A percentile compares a stretch with the other conserved stretches of the same genome.
Conservation (phyloP, 306 rosid genomes). For the Casuarina cunninghamiana region DNA sequence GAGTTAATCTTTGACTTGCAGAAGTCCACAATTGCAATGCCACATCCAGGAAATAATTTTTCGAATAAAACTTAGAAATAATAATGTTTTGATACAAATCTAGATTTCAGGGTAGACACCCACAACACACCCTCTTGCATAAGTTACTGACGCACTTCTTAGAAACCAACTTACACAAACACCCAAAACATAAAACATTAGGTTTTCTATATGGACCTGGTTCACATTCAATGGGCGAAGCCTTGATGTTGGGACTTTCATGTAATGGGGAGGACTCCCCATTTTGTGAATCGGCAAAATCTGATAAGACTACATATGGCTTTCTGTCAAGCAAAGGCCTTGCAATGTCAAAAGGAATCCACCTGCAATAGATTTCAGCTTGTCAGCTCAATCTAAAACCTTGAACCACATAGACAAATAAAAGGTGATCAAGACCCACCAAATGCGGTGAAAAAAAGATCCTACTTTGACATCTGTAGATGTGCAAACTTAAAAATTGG, state of each 20-base stretch:
- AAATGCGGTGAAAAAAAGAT: background rate
- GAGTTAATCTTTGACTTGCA: too few relatives aligned
- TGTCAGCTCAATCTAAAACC: conserved; percentile 33
- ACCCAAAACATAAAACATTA: too few relatives aligned
- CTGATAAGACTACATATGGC: conserved; percentile 73
- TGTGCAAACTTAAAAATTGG: background rate
- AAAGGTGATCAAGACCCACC: conserved; percentile 21
- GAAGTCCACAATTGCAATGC: too few relatives aligned
- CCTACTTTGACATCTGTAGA: background rate
- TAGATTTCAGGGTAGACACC: too few relatives aligned
- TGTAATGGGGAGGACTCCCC: conserved; percentile 39
- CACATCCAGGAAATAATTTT: too few relatives aligned
- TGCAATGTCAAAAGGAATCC: conserved; percentile 70
- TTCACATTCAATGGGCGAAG: too few relatives aligned
- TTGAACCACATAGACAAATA: background rate
- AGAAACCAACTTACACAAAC: too few relatives aligned
- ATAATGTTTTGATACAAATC: too few relatives aligned
- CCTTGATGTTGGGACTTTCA: background rate
- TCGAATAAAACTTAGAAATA: too few relatives aligned
- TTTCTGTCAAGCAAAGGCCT: conserved; percentile 78
- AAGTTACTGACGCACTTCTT: too few relatives aligned
- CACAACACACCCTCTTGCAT: too few relatives aligned
- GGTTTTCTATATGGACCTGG: too few relatives aligned
- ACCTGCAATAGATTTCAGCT: conserved; percentile 53
- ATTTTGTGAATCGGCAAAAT: conserved; percentile 53